Evolutionary conservation across 345 rosid species (phyloP), one percentile per base, ranked within the genome.

Genomic region (Schrenkiella parvula): DNA sequence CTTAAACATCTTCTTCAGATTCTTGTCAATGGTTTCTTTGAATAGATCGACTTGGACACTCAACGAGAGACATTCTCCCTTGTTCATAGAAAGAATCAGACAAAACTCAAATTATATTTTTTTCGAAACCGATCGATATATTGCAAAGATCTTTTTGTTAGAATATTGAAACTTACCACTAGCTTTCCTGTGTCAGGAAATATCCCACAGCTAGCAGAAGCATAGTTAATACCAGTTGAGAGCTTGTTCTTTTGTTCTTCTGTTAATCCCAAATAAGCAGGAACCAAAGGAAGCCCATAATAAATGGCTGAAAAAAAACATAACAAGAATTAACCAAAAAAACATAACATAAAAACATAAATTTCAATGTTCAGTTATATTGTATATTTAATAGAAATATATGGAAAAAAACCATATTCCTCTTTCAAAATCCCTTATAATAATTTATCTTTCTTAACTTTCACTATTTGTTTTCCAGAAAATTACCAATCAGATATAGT

Each of bases 201-300:
- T 64, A 77, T n/a, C 21, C 80, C 80, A 65, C 80, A 77, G 31
- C 73, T 23, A 38, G 76, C 80, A 50, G 80, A 71, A 32, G 80
- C 80, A 41, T 77, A 77, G 38, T 77, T 77, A 28, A 71, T 11
- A 51, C 80, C 80, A 39, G 76, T 71, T 29, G 71, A 39, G 42
- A 58, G 29, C 4, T 31, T 77, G 19, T 65, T 71, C 37, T 25
- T 77, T 17, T 71, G 50, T 15, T 32, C 26, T 57, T 71, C 63
- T 3, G 77, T 65, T 41, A 77, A 58, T 29, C 77, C 72, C 70
- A 71, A 1, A 39, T 55, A 77, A 39, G 80, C 72, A 64, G 76
- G 77, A 11, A 39, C 68, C 64, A 77, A 25, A 21, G 80, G 72
- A 23, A 70, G 75, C 11, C 56, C 73, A 59, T 76, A 76, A 37